Percentiles rank a stretch among this genome's conserved stretches.
Conservation (phyloP, 2,329 filamentous ascomycete species). For the Mycogone perniciosa region DNA sequence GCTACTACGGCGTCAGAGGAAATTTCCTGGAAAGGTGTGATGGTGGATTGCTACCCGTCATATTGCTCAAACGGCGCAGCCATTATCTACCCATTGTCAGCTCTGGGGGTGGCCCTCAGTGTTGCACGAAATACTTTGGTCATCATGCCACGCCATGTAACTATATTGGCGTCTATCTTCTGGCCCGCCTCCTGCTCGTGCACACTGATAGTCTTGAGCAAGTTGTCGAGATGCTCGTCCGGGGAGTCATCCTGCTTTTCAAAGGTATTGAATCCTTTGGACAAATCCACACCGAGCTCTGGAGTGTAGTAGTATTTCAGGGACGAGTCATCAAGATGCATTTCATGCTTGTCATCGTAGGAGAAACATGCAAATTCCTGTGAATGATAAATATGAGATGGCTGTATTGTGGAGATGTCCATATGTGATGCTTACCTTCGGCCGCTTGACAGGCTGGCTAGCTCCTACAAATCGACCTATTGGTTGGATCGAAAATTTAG, state of each 20-base stretch:
- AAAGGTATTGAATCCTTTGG: slow-evolving; percentile 74
- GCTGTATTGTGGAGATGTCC: not conserved
- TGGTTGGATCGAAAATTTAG: slow-evolving; percentile 62
- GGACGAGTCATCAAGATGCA: slow-evolving; percentile 69
- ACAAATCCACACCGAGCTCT: slow-evolving; percentile 64
- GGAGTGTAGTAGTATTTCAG: slow-evolving; percentile 86
- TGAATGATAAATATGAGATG: not conserved
- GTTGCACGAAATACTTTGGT: slow-evolving; percentile 62
- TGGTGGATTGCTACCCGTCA: slow-evolving; percentile 52
- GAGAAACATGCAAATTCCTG: slow-evolving; percentile 92
- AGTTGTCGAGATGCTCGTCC: slow-evolving; percentile 83
- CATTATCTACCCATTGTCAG: slow-evolving; percentile 60
- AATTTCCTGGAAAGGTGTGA: not conserved
- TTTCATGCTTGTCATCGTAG: slow-evolving; percentile 77
- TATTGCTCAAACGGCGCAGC: slow-evolving; percentile 73
- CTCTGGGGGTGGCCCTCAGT: not conserved
- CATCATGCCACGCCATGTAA: slow-evolving; percentile 98
- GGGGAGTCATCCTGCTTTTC: slow-evolving; percentile 70
- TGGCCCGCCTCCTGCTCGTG: slow-evolving; percentile 63
- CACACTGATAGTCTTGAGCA: slow-evolving; percentile 68
- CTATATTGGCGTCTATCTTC: slow-evolving; percentile 67
- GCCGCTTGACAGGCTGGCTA: slow-evolving; percentile 66
- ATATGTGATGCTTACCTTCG: slow-evolving; percentile 48
- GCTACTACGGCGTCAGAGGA: slow-evolving; percentile 35
- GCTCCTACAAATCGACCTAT: slow-evolving; percentile 60